Base-by-base conservation (phyloP, 305 asterid genomes). In the Striga hermonthica region DNA sequence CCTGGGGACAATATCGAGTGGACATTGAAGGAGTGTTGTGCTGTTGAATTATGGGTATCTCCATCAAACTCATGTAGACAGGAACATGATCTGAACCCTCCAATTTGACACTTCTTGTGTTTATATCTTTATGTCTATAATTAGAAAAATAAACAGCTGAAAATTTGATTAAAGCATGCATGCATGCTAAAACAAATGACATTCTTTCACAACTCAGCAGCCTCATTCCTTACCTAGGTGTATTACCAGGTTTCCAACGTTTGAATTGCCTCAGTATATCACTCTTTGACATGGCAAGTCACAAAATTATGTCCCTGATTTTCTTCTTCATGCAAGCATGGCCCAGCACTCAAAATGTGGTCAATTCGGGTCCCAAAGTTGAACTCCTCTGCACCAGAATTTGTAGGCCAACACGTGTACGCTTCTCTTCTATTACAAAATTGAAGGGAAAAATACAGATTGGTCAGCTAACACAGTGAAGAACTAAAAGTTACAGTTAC, bases 81-180 rank as follows among this genome's bases (percentile, higher is more conserved):
- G 98, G 98, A 81, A 75, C 97, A 71, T 92, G 98, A 79, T 92
- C 98, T 0, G 97, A 92, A 41, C 98, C 98, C 82, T 89, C 96
- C 84, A 84, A 60, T 83, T 92, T 89, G 71, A 75, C 77, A 77
- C 79, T 81, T 79, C 86, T 86, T 28, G 84, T 86, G 56, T 71
- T 70, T 40, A 57, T 71, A 34, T 60, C 80, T 64, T 76, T 71
- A 69, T 74, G 80, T 69, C 78, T 78, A 55, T 10, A 63, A 60
- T 16, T 9, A 10, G 12, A 28, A 6, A 28, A 34, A 15, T 4
- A 22, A 13, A 52, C 9, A 13, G 31, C 31, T 22, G 35, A 4
- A 64, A 56, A n/a, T 22, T 22, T n/a, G 31, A 36, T n/a, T 13
- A 35, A 50, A 10, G 69, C 62, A 67, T 68, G 60, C 50, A 6